Evolutionary conservation across 2,329 filamentous ascomycete genomes (phyloP).

Genomic region (Macrophomina pseudophaseolina): DNA sequence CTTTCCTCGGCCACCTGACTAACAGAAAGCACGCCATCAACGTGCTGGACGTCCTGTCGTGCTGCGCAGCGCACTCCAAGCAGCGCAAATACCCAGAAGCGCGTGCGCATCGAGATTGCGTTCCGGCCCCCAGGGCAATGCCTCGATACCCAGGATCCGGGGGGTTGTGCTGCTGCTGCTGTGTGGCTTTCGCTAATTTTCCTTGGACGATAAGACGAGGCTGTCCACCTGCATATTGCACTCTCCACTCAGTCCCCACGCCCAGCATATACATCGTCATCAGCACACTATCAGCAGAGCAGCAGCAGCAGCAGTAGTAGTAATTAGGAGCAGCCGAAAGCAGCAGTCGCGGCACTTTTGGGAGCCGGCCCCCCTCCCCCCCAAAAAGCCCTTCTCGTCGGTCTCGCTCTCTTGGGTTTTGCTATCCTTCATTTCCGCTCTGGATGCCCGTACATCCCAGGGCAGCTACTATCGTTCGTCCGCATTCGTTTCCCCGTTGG

Average conservation of each 20-base stretch:
- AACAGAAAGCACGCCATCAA: background rate
- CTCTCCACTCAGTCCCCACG: background rate
- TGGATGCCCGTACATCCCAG: background rate
- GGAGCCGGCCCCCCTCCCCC: background rate
- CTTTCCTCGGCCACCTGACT: background rate
- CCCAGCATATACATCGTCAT: background rate
- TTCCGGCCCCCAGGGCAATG: background rate
- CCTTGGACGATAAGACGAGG: constrained; percentile 26
- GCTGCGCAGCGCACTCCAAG: background rate
- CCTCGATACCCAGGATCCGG: background rate
- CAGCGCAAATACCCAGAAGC: background rate
- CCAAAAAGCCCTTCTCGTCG: background rate
- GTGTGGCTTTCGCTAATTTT: constrained; percentile 7
- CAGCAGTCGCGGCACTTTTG: too few species aligned
- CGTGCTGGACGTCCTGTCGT: background rate
- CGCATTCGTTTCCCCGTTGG: background rate
- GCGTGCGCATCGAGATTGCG: background rate
- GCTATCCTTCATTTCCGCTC: background rate
- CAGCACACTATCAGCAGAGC: background rate
- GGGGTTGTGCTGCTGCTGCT: background rate
- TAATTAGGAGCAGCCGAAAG: too few species aligned
- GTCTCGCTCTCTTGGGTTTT: constrained; percentile 10
- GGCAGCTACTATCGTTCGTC: background rate
- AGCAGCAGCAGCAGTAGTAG: background rate
- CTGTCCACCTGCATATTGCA: constrained; percentile 14